Evolutionary conservation across 441 rosid genomes (phyloP).

Genomic region (Theobroma grandiflorum): DNA sequence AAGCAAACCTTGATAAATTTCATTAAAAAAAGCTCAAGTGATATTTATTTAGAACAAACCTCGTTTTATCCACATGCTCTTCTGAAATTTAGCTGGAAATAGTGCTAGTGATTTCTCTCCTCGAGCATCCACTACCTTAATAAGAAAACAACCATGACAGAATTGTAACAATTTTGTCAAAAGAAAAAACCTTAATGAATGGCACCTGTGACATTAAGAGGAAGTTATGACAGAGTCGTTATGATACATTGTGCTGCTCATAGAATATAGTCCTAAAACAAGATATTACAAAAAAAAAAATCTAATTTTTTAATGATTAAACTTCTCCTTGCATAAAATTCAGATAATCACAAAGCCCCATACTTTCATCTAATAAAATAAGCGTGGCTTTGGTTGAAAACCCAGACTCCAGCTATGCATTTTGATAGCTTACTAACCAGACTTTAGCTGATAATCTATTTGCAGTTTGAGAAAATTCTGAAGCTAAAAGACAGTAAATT

Average conservation of each 20-base stretch:
- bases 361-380: background rate
- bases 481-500: background rate
- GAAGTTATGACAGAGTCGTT: background rate
- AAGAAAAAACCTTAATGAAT: background rate
- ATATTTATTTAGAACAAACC: conserved; percentile 44
- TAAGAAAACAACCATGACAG: background rate
- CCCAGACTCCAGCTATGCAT: background rate
- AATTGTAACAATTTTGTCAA: background rate
- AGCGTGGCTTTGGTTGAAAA: background rate
- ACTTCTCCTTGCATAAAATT: background rate
- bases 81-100: conserved; percentile 92
- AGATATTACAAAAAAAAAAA: background rate
- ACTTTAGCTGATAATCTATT: background rate
- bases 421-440: background rate
- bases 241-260: background rate
- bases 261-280: background rate
- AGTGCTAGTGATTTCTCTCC: conserved; percentile 80
- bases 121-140: conserved; percentile 77
- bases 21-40: background rate
- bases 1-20: conserved; percentile 8
- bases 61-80: conserved; percentile 90
- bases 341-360: background rate
- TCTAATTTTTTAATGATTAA: background rate
- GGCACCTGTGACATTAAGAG: background rate
- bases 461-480: background rate